Percentiles rank a stretch among this genome's conserved stretches.
phyloP scores from a whole-genome alignment of 352 stramenopile genomes.

The Phytophthora niederhauseri region DNA sequence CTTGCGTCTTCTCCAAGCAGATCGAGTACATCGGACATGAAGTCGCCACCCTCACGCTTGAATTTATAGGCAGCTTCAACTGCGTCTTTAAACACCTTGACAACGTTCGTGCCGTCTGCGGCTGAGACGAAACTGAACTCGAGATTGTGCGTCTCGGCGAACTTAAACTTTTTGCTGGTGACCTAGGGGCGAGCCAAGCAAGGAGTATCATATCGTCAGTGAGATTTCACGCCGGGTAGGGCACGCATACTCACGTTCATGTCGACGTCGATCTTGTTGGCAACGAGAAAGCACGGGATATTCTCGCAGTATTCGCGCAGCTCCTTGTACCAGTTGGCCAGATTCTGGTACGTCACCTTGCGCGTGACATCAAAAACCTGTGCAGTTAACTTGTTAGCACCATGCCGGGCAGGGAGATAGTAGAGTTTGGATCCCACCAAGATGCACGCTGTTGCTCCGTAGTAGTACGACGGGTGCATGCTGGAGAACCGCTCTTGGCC shows the following conservation, averaged over 20 bases:
- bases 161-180: slow-evolving; percentile 97
- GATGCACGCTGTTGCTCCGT: slow-evolving; percentile 94
- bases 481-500: slow-evolving; percentile 96
- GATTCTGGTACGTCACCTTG: slow-evolving; percentile 95
- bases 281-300: slow-evolving; percentile 94
- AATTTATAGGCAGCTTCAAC: slow-evolving; percentile 87
- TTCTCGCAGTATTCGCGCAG: slow-evolving; percentile 92
- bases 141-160: slow-evolving; percentile 93
- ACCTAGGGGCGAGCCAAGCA: slow-evolving; percentile 55
- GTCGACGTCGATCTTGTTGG: slow-evolving; percentile 98
- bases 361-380: slow-evolving; percentile 96
- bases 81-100: slow-evolving; percentile 94
- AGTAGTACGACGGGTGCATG: slow-evolving; percentile 97
- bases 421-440: slow-evolving; percentile 42
- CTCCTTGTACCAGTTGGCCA: slow-evolving; percentile 93
- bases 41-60: slow-evolving; percentile 92
- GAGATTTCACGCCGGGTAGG: neutral
- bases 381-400: neutral
- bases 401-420: neutral
- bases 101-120: slow-evolving; percentile 96
- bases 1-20: slow-evolving; percentile 78
- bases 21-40: slow-evolving; percentile 93
- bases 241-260: slow-evolving; percentile 69
- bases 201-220: neutral
- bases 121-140: slow-evolving; percentile 95